phyloP scores from a whole-genome alignment of 495 filamentous ascomycete species.

The Glutinoglossum americanum region DNA sequence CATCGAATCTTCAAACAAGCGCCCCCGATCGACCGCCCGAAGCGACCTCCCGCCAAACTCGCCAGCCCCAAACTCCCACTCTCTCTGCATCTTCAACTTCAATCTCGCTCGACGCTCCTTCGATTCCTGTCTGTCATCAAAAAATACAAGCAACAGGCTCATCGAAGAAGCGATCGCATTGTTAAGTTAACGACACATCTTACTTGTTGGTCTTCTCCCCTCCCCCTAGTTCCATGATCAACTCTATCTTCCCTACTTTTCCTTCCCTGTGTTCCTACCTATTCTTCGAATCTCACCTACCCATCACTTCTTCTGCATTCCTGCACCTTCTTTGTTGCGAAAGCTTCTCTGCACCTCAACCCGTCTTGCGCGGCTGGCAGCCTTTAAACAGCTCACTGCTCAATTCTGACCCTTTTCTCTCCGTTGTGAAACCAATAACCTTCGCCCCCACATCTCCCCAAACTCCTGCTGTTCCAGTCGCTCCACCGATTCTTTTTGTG shows the following conservation, averaged over 20 bases:
- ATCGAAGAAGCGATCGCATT: not conserved
- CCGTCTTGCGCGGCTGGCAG: constrained; percentile 1
- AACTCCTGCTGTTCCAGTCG: not conserved
- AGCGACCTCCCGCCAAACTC: not conserved
- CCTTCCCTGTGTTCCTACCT: not conserved
- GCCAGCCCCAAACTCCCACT: not conserved
- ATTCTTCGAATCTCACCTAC: not conserved
- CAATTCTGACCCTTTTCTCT: not conserved
- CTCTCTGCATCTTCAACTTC: not conserved
- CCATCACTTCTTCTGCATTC: not conserved
- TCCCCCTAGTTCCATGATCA: not conserved
- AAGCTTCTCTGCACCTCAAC: not conserved
- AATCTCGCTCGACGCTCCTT: not conserved
- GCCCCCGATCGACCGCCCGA: not conserved
- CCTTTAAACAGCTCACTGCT: not conserved
- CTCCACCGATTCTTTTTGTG: not conserved
- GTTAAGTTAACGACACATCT: not conserved
- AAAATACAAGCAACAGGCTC: constrained; percentile 1
- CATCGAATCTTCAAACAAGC: not conserved
- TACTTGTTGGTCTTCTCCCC: constrained; percentile 2
- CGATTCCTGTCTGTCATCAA: not conserved
- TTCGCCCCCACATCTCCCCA: not conserved
- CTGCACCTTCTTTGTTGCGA: not conserved
- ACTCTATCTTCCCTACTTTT: not conserved
- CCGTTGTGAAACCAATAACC: not conserved